Evolutionary conservation across 192 early-diverging fungal genomes (phyloP).

Genomic region (Coemansia sp.): DNA sequence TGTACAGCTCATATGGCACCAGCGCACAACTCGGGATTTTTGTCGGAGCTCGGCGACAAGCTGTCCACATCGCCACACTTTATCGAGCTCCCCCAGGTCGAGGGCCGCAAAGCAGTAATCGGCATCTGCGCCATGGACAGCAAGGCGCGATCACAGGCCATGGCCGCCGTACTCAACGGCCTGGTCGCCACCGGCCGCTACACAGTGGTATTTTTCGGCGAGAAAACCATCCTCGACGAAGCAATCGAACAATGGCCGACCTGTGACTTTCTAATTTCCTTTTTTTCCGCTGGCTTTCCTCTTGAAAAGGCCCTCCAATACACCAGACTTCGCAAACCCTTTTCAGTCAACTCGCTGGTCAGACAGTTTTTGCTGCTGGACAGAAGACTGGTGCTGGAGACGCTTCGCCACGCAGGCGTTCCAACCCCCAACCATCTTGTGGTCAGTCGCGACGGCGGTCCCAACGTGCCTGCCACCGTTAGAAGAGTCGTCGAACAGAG

Average conservation of each 20-base stretch:
- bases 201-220: constrained; percentile 88
- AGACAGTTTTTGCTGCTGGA: constrained; percentile 89
- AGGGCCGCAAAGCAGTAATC: constrained; percentile 58
- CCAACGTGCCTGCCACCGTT: constrained; percentile 58
- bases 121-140: constrained; percentile 91
- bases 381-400: constrained; percentile 79
- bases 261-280: constrained; percentile 95
- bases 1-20: constrained; percentile 6
- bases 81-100: constrained; percentile 45
- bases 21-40: constrained; percentile 16
- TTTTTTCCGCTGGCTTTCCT: constrained; percentile 94
- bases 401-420: constrained; percentile 78
- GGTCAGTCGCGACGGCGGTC: constrained; percentile 70
- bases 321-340: constrained; percentile 77
- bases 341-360: constrained; percentile 87
- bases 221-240: constrained; percentile 96
- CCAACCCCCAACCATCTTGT: constrained; percentile 78
- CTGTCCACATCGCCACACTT: constrained; percentile 30
- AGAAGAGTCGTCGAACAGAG: constrained; percentile 57
- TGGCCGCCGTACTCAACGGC: constrained; percentile 87
- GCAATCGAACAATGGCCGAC: constrained; percentile 84
- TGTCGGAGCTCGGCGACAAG: constrained; percentile 24
- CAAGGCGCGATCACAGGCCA: constrained; percentile 94
- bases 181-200: constrained; percentile 68
- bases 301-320: constrained; percentile 92